Percentiles rank a stretch among this genome's conserved stretches.
These are phyloP conservation scores for Phytophthora capsici DNA, from an alignment of 352 stramenopile genomes.

Conservation along the genomic window DNA sequence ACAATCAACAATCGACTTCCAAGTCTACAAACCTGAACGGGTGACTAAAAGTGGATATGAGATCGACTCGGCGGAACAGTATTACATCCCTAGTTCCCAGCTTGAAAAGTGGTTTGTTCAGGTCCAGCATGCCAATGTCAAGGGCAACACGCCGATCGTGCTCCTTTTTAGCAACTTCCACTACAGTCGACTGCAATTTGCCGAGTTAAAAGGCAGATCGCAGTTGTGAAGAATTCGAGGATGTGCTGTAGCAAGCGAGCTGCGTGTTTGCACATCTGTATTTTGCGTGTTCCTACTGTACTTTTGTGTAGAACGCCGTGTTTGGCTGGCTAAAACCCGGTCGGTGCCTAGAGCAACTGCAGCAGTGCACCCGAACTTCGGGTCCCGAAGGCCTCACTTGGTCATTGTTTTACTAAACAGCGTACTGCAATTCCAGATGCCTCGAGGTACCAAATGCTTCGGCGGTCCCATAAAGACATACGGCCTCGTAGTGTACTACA, in stretches of 20 bases:
- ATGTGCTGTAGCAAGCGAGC: neutral
- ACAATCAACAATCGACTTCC: slow-evolving; percentile 3
- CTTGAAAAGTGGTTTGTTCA: slow-evolving; percentile 5
- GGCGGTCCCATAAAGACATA: slow-evolving; percentile 5
- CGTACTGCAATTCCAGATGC: slow-evolving; percentile 9
- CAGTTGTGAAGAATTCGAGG: neutral
- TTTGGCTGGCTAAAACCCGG: slow-evolving; percentile 1
- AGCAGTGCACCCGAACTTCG: too few relatives aligned
- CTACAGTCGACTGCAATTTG: slow-evolving; percentile 21
- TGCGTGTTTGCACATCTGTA: slow-evolving; percentile 9
- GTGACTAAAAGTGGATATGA: neutral
- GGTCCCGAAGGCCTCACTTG: slow-evolving; percentile 1
- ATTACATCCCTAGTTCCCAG: slow-evolving; percentile 10
- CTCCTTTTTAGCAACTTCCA: slow-evolving; percentile 21
- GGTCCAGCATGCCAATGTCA: slow-evolving; percentile 4
- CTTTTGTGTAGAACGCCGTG: neutral
- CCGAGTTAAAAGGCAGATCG: slow-evolving; percentile 1
- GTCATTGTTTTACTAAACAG: slow-evolving; percentile 1
- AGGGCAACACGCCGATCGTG: slow-evolving; percentile 6
- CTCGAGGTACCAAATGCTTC: slow-evolving; percentile 6
- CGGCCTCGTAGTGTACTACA: neutral
- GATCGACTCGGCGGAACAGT: slow-evolving; percentile 20
- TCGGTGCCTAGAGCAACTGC: slow-evolving; percentile 7
- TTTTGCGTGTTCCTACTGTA: slow-evolving; percentile 9
- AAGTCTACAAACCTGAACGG: slow-evolving; percentile 21